Evolutionary conservation across 2,329 filamentous ascomycete genomes (phyloP).

Genomic region (Aspergillus fijiensis): DNA sequence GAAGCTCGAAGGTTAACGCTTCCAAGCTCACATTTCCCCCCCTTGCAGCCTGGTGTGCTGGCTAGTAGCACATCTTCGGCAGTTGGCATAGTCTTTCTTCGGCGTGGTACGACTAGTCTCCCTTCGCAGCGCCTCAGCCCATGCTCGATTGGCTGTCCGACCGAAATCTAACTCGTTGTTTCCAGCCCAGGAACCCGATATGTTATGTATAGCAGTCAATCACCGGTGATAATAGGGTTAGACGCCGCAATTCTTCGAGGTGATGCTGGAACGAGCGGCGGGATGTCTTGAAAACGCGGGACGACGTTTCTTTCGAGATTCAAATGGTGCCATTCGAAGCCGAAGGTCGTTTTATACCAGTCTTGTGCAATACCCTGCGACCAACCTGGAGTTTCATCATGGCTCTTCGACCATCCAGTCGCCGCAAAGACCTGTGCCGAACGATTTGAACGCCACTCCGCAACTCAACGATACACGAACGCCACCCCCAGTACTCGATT

Average conservation of each 20-base stretch:
- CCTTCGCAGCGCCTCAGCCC: conserved; percentile 5
- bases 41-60: not conserved
- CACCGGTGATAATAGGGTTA: conserved; percentile 29
- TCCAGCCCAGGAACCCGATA: conserved; percentile 21
- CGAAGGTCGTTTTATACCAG: conserved; percentile 34
- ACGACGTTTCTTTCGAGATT: conserved; percentile 45
- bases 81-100: conserved; percentile 11
- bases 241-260: conserved; percentile 34
- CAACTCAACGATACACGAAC: conserved; percentile 21
- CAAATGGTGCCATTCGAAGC: conserved; percentile 40
- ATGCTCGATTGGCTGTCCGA: conserved; percentile 5
- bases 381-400: conserved; percentile 31
- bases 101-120: conserved; percentile 10
- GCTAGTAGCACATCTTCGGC: conserved; percentile 8
- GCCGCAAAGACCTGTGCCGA: conserved; percentile 19
- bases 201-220: conserved; percentile 24
- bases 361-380: conserved; percentile 37
- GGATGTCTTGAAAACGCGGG: conserved; percentile 52
- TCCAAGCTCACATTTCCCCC: not conserved
- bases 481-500: conserved; percentile 35
- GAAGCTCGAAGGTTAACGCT: not conserved
- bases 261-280: conserved; percentile 54
- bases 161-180: not conserved
- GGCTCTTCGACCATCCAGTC: conserved; percentile 30
- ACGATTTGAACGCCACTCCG: conserved; percentile 12